Evolutionary conservation across 176 grass and related monocot species (phyloP), one percentile per base, ranked within the genome.

Genomic region (Thalia dealbata): DNA sequence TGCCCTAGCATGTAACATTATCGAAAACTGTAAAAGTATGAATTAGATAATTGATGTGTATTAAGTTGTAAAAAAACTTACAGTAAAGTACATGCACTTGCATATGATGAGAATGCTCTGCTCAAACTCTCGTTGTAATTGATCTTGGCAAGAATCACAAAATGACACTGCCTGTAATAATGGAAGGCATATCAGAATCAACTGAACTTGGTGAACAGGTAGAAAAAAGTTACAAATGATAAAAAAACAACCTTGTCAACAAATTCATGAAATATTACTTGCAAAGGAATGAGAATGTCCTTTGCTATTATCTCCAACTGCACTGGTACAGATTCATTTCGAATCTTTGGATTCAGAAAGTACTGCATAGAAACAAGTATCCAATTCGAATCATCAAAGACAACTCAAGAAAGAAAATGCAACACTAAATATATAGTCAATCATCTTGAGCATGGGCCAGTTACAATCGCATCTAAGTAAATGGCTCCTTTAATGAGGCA

Each of bases 41-140:
- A 48, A 3, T 48, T 13, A 27, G 24, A 26, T 24, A 12, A 25
- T 61, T 61, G 22, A 61, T 61, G 21, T 21, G 14, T 69, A 7
- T 6, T 66, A 32, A 32, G n/a, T 44, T 19, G 23, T 29, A 12
- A 46, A 29, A 30, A 50, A 77, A 46, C 92, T 91, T 83, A 96
- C 88, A 64, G 83, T 83, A 79, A 91, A 96, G 83, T 91, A 85
- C 74, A 96, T 83, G 81, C 88, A 91, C 66, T 96, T 96, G 92
- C 86, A 91, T 77, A 90, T 88, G 50, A 96, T 87, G 71, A 91
- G 88, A 74, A 96, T 68, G 48, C 79, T 78, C 69, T 96, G 86
- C 59, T 91, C 88, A 64, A 87, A 83, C 79, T 91, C 81, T 74
- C 73, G 13, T 26, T 67, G 74, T 71, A 41, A 76, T 23, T 23